Evolutionary conservation across 257 asterid species (phyloP), one percentile per base, ranked within the genome.

Genomic region (Nicotiana tabacum): DNA sequence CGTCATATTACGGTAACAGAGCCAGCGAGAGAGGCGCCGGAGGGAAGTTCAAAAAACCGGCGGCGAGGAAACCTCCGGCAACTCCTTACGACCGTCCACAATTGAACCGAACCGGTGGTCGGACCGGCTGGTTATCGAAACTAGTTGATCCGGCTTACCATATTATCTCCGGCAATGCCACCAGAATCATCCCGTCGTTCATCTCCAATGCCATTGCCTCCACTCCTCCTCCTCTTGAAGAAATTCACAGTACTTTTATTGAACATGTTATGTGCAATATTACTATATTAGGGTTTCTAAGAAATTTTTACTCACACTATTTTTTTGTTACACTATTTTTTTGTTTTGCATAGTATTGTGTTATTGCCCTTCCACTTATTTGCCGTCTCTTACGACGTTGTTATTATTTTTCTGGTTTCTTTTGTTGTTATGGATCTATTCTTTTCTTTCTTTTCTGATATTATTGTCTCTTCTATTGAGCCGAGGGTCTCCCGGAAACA

Each of bases 121-220:
- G 82, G 4, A 67, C 62, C 37, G 35, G 87, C 17, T 88, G 91
- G 92, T 56, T 88, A 69, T 85, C 91, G 48, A 88, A 85, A 81
- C 64, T 90, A 24, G 88, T 88, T 39, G 90, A 86, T 84, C 92
- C 92, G 18, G 91, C 91, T 6, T 86, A 80, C 83, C 91, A 89
- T 43, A 86, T 89, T 4, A 84, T 89, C 0, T 61, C 86, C 21
- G 85, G 86, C 32, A 87, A 89, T 80, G 90, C 91, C 55, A 86
- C 68, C 78, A 85, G 69, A 48, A 79, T 88, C 15, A 30, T 90
- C 37, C 89, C 91, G 30, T 68, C 87, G 53, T 86, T 86, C 76
- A 83, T 88, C 10, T 83, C 86, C 74, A 77, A 82, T 70, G 7
- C 85, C 2, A 27, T 57, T 11, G 24, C 81, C 48, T 16, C 85